A percentile compares a stretch with the other conserved stretches of the same genome.
Conservation (phyloP, 2,329 filamentous ascomycete species). For the Bipolaris gigantea region DNA sequence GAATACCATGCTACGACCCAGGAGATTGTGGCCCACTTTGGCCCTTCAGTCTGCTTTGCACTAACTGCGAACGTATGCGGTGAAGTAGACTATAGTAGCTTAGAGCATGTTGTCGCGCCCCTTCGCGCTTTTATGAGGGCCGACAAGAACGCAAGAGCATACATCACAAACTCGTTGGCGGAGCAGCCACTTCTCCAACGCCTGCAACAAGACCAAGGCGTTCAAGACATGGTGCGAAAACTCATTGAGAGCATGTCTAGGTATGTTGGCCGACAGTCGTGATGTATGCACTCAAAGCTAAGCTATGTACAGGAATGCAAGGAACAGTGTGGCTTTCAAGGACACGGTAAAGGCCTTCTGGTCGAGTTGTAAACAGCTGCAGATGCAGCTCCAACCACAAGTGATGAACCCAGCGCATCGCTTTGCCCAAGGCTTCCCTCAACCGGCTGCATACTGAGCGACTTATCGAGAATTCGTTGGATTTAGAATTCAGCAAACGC, state of each 20-base stretch:
- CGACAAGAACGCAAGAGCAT: constrained; percentile 36
- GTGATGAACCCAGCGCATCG: constrained; percentile 33
- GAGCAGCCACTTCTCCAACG: constrained; percentile 35
- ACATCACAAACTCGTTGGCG: constrained; percentile 36
- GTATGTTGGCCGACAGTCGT: constrained; percentile 16
- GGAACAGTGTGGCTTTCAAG: constrained; percentile 37
- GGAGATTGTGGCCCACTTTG: constrained; percentile 43
- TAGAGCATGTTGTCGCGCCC: constrained; percentile 38
- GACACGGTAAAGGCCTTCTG: constrained; percentile 42
- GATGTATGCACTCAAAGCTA: constrained; percentile 10
- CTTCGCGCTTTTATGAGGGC: constrained; percentile 38
- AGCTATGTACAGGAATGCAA: constrained; percentile 41
- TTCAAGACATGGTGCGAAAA: constrained; percentile 38
- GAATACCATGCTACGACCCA: constrained; percentile 35
- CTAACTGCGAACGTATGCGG: constrained; percentile 42
- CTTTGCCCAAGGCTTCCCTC: constrained; percentile 18
- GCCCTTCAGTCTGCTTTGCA: constrained; percentile 33
- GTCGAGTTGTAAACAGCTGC: constrained; percentile 42
- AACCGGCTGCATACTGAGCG: constrained; percentile 7
- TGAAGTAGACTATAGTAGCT: constrained; percentile 39
- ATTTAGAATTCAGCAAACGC: constrained; percentile 61
- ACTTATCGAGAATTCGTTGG: neutral
- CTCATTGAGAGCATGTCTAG: constrained; percentile 40
- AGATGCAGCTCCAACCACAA: constrained; percentile 41
- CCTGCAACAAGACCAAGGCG: constrained; percentile 32